Conservation (phyloP, 257 asterid genomes). For the Leonotis leonurus region DNA sequence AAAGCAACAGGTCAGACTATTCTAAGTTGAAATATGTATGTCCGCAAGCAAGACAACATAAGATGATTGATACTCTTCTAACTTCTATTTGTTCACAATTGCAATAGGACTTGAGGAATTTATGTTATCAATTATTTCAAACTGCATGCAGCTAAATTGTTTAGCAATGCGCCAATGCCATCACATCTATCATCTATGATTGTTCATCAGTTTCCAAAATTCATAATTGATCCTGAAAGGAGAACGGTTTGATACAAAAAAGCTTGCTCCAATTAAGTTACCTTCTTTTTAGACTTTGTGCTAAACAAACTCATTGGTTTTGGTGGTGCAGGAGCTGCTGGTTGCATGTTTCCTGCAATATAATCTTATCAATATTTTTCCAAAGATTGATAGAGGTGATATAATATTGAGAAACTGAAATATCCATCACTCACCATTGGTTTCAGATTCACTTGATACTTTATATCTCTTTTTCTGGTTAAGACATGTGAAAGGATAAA, state of each 20-base stretch:
- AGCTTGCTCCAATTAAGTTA: conserved; percentile 4
- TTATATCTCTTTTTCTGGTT: conserved; percentile 28
- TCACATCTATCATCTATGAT: neutral
- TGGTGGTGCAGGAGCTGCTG: conserved; percentile 31
- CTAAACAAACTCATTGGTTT: conserved; percentile 34
- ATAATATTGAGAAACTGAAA: neutral
- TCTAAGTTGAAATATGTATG: neutral
- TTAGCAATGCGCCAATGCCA: neutral
- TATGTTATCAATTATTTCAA: neutral
- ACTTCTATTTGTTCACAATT: neutral
- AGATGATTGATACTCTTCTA: neutral
- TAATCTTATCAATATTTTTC: neutral
- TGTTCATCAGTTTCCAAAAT: neutral
- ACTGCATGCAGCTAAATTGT: neutral
- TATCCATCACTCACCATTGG: conserved; percentile 41
- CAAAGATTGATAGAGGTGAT: neutral
- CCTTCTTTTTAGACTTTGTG: conserved; percentile 63
- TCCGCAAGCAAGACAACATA: neutral
- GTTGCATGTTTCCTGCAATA: conserved; percentile 41
- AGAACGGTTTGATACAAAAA: neutral
- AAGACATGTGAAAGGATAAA: conserved; percentile 15
- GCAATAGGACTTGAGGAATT: neutral
- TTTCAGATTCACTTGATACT: conserved; percentile 26
- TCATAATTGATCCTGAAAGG: neutral
- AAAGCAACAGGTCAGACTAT: conserved; percentile 18